A percentile compares a stretch with the other conserved stretches of the same genome.
phyloP scores from a whole-genome alignment of 2,329 filamentous ascomycete genomes.

The Trichoderma sp. region DNA sequence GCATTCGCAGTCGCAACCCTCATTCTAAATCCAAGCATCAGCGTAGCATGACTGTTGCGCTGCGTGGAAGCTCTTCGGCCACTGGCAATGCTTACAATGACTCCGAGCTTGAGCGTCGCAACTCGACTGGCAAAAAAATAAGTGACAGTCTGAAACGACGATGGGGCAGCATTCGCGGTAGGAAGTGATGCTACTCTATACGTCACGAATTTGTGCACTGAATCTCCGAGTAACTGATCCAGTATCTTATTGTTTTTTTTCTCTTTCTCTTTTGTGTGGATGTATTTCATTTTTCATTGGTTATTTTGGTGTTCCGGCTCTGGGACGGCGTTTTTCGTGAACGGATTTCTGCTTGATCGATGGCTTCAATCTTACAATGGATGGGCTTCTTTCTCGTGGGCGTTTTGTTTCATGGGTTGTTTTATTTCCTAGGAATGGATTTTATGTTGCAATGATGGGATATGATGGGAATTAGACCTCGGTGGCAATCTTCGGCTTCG shows the following conservation, averaged over 20 bases:
- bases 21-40: slow-evolving; percentile 33
- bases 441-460: background rate
- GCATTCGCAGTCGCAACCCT: background rate
- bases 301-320: background rate
- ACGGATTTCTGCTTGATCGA: background rate
- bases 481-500: background rate
- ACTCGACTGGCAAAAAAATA: slow-evolving; percentile 44
- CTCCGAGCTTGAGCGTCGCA: slow-evolving; percentile 34
- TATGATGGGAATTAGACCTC: background rate
- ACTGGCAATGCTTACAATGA: slow-evolving; percentile 5
- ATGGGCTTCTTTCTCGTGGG: background rate
- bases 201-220: background rate
- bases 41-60: slow-evolving; percentile 44
- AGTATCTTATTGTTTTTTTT: background rate
- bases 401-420: background rate
- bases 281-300: background rate
- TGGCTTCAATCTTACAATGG: background rate
- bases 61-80: background rate
- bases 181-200: slow-evolving; percentile 22
- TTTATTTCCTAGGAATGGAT: background rate
- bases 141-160: slow-evolving; percentile 52
- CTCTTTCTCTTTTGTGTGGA: background rate
- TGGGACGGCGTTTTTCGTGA: background rate
- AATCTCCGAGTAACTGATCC: background rate
- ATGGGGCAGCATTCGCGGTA: slow-evolving; percentile 51